Conservation (phyloP, 257 asterid species). For the Haberlea rhodopensis region DNA sequence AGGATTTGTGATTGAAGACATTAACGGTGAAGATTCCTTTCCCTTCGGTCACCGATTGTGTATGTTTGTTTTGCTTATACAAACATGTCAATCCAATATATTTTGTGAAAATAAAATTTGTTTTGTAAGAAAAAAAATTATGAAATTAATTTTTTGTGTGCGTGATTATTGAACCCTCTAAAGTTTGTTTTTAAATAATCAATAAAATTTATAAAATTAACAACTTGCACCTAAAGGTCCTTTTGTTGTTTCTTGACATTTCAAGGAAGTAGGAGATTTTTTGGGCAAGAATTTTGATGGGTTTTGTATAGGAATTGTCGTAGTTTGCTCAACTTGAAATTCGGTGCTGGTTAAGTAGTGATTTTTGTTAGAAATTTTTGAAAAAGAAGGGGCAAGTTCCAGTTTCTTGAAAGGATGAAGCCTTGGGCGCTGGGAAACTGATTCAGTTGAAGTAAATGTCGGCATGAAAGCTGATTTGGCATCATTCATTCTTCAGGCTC, state of each 20-base stretch:
- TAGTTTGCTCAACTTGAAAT: background rate
- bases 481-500: background rate
- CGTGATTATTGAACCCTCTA: conserved; percentile 16
- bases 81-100: background rate
- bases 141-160: background rate
- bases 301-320: background rate
- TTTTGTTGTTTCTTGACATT: conserved; percentile 18
- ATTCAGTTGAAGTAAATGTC: background rate
- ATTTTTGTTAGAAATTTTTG: conserved; percentile 11
- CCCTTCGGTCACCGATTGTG: conserved; percentile 21
- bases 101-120: background rate
- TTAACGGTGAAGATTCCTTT: conserved; percentile 34
- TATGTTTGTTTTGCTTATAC: conserved; percentile 25
- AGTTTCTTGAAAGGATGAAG: background rate
- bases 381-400: background rate
- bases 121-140: background rate
- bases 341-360: background rate
- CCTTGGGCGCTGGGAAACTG: background rate
- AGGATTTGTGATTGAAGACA: conserved; percentile 21
- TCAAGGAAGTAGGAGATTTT: conserved; percentile 1
- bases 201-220: no score
- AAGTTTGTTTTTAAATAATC: no score
- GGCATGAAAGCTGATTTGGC: conserved; percentile 1
- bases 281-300: conserved; percentile 17
- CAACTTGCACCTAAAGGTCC: conserved; percentile 11